Evolutionary conservation across 169 alveolate genomes (phyloP).

Genomic region (Amoebophrya sp.): DNA sequence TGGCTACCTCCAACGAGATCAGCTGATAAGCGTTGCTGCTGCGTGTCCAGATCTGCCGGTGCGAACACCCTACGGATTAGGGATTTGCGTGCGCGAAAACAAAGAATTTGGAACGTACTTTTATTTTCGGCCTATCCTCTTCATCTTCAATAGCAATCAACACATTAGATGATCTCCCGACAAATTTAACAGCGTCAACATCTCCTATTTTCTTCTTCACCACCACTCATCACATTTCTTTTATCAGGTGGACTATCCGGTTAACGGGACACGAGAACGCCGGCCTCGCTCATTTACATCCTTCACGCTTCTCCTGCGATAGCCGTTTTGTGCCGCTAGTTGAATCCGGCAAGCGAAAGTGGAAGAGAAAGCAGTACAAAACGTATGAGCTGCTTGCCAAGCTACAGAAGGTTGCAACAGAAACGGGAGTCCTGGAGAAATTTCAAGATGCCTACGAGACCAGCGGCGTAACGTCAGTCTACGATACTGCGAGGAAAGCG

Average conservation of each 20-base stretch:
- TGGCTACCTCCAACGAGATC: not conserved
- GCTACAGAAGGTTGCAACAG: not conserved
- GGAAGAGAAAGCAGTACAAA: not conserved
- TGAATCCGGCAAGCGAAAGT: not conserved
- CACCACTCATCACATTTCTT: not conserved
- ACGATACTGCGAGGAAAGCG: not conserved
- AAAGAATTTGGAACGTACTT: not conserved
- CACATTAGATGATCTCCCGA: too few relatives aligned
- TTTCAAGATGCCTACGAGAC: not conserved
- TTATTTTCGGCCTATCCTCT: too few relatives aligned
- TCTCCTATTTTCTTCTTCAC: too few relatives aligned
- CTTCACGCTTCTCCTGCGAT: not conserved
- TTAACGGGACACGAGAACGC: not conserved
- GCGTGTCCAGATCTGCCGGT: conserved; percentile 8
- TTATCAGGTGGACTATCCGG: not conserved
- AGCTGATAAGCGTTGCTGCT: not conserved
- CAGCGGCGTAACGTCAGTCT: not conserved
- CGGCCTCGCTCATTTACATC: not conserved
- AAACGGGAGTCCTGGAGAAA: not conserved
- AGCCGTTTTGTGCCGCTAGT: not conserved
- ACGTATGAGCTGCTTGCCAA: not conserved
- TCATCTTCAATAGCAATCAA: too few relatives aligned
- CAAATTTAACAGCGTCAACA: too few relatives aligned
- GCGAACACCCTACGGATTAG: not conserved
- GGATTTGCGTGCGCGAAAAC: not conserved